Evolutionary conservation across 805 yeast species (phyloP).

Genomic region (Cyberlindnera meyerae): DNA sequence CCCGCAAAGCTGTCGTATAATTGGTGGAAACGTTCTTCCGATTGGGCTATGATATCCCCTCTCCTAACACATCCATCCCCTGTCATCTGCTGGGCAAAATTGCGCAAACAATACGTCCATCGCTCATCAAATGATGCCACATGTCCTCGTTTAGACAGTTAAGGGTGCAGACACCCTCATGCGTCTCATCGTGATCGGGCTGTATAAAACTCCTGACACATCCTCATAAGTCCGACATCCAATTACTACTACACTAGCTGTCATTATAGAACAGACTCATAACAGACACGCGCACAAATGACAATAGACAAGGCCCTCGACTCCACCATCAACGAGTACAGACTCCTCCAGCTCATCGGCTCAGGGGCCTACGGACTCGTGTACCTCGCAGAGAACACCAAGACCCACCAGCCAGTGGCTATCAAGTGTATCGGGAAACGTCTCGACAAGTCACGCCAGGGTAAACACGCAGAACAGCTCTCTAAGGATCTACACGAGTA

Average conservation of each 20-base stretch:
- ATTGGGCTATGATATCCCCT: no score
- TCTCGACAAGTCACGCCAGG: conserved; percentile 19
- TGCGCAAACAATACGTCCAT: no score
- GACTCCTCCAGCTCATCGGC: conserved; percentile 37
- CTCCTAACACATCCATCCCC: no score
- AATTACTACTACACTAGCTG: no score
- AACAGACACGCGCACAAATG: conserved; percentile 2
- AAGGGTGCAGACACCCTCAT: conserved; percentile 1
- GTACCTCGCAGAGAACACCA: conserved; percentile 57
- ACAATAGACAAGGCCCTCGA: conserved; percentile 9
- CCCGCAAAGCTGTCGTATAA: no score
- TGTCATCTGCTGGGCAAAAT: no score
- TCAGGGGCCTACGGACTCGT: conserved; percentile 86
- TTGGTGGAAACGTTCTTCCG: no score
- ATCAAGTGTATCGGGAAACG: conserved; percentile 62
- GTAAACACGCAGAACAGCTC: conserved; percentile 12
- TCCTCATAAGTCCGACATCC: no score
- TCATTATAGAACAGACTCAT: background rate
- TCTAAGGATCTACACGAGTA: conserved; percentile 15
- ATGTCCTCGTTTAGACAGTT: no score
- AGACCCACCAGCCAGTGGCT: conserved; percentile 52
- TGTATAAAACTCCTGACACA: background rate
- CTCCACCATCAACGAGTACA: conserved; percentile 17
- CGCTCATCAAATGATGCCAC: no score
- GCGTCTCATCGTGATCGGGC: background rate